A percentile compares a stretch with the other conserved stretches of the same genome.
phyloP scores from a whole-genome alignment of 768 basidiomycete genomes.

The Russula sp. region DNA sequence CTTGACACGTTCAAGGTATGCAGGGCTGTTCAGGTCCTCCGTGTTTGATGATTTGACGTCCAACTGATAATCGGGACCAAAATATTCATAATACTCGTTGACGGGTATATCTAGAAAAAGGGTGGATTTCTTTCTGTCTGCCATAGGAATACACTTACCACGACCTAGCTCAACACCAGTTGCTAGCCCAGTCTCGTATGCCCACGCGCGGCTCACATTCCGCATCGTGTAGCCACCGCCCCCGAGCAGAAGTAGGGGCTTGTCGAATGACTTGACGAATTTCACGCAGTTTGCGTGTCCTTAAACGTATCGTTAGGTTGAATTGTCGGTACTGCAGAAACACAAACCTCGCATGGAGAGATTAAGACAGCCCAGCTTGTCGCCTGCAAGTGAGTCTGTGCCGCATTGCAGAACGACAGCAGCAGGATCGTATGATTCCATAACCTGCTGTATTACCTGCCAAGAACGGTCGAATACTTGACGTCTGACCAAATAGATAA shows the following conservation, averaged over 20 bases:
- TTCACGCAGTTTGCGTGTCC: conserved; percentile 97
- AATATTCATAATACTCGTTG: conserved; percentile 99
- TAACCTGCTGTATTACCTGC: conserved; percentile 88
- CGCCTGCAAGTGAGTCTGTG: conserved; percentile 93
- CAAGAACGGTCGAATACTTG: conserved; percentile 7
- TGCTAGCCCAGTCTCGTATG: conserved; percentile 97
- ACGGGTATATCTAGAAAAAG: conserved; percentile 85
- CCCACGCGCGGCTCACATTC: conserved; percentile 95
- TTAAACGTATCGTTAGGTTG: conserved; percentile 33
- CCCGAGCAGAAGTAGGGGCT: conserved; percentile 89
- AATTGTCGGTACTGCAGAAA: neutral
- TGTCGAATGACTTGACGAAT: conserved; percentile 95
- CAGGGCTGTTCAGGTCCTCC: conserved; percentile 90
- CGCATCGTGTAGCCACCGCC: conserved; percentile 99
- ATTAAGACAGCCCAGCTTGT: conserved; percentile 94
- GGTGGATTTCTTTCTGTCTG: conserved; percentile 6
- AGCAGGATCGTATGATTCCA: conserved; percentile 91
- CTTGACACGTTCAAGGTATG: conserved; percentile 91
- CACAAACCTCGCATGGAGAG: conserved; percentile 84
- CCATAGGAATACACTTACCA: conserved; percentile 47
- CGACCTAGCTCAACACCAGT: conserved; percentile 90
- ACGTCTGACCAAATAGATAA: neutral
- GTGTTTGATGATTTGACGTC: conserved; percentile 94
- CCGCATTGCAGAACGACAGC: conserved; percentile 98
- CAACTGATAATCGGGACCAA: conserved; percentile 94